Base-by-base conservation (phyloP, 768 basidiomycete species). In the Mycena metata region DNA sequence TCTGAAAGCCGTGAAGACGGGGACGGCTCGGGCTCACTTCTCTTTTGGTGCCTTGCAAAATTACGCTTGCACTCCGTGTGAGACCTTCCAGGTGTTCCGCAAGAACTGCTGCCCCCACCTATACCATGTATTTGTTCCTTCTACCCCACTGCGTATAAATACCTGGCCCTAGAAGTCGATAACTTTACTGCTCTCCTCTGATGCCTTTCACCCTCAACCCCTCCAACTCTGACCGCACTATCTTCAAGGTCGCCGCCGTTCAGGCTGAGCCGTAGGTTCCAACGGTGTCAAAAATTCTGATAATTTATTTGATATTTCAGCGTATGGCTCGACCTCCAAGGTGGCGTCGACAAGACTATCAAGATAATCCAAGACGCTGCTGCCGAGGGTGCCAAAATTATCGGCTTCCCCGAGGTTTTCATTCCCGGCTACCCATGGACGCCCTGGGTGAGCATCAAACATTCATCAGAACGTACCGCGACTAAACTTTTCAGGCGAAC, bases 181-280 rank as follows among this genome's bases (percentile, higher is more conserved):
- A 39, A 39, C 42, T 19, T 43, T 33, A 56, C 56, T 54, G 2
- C 23, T 51, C 19, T 47, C n/a, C 12, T 41, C 50, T 35, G 17
- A 74, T 74, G 74, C 74, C 74, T 58, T 47, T 74, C 56, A 73
- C 63, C 9, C 73, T 77, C 64, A 67, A 21, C 42, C 76, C 76
- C 43, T 76, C 76, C 21, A 71, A 74, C 43, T 73, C 75, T 33
- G 73, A 74, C 70, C 52, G 72, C 21, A 65, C 30, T 5, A 62
- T 71, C 21, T 77, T 77, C 73, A 77, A 75, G 55, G 76, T 77
- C n/a, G 76, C 76, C 23, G 76, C 76, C 41, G 75, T 77, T 11
- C 75, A 76, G 64, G 76, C 76, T 35, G 76, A 77, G 54, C 76
- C 76, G 76, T 77, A 51, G 26, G 74, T 66, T 39, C 26, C 33